A percentile compares a stretch with the other conserved stretches of the same genome.
Evolutionary conservation across 805 yeast species (phyloP).

Genomic region (Scheffersomyces spartinae): DNA sequence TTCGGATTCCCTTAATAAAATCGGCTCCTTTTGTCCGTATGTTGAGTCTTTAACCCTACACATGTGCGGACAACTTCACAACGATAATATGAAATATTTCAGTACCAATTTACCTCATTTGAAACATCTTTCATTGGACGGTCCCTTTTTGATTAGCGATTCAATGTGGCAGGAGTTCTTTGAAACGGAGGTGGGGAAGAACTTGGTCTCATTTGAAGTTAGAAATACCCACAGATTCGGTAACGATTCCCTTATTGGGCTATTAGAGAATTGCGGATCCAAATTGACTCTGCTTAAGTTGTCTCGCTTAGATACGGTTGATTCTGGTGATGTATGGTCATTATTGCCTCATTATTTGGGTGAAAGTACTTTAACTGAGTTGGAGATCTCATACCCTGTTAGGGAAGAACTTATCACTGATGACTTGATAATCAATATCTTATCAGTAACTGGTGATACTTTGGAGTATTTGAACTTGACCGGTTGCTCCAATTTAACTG

Average conservation of each 20-base stretch:
- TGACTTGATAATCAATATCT: constrained; percentile 47
- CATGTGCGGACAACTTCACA: constrained; percentile 91
- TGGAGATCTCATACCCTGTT: constrained; percentile 62
- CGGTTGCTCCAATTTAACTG: constrained; percentile 68
- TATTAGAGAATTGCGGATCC: constrained; percentile 48
- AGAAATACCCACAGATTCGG: constrained; percentile 78
- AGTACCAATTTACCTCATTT: constrained; percentile 47
- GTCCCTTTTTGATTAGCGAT: constrained; percentile 78
- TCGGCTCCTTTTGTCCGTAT: constrained; percentile 73
- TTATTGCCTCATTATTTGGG: constrained; percentile 51
- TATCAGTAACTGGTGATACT: constrained; percentile 52
- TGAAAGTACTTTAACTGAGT: constrained; percentile 32
- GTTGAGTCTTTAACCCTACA: constrained; percentile 53
- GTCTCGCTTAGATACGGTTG: constrained; percentile 63
- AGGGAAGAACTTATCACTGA: constrained; percentile 58
- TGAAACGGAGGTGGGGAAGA: constrained; percentile 39
- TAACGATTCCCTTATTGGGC: constrained; percentile 47
- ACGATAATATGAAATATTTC: constrained; percentile 58
- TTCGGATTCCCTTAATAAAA: constrained; percentile 49
- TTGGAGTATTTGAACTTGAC: constrained; percentile 49
- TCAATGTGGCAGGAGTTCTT: constrained; percentile 70
- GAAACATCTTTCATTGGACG: constrained; percentile 57
- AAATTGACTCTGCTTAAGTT: constrained; percentile 47
- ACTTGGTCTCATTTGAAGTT: constrained; percentile 48
- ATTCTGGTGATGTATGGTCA: constrained; percentile 43